Percentiles rank a stretch among this genome's conserved stretches.
phyloP scores from a whole-genome alignment of 2,329 filamentous ascomycete genomes.

The Calonectria hawksworthii region DNA sequence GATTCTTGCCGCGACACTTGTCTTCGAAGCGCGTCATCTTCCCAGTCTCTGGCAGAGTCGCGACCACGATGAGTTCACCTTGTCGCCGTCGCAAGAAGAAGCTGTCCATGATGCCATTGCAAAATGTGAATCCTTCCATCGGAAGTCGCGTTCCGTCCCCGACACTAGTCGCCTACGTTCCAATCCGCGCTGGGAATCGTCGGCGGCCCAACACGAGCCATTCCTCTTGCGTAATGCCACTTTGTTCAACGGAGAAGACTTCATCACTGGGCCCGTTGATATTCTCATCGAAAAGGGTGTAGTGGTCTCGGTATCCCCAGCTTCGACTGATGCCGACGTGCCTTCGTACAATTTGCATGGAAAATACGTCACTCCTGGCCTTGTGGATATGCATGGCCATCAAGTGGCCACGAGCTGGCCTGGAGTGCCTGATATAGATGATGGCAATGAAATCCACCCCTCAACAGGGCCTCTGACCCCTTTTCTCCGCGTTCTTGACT shows the following conservation, averaged over 20 bases:
- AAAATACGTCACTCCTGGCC: slow-evolving; percentile 52
- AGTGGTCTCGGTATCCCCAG: neutral
- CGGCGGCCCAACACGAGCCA: neutral
- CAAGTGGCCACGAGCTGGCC: slow-evolving; percentile 54
- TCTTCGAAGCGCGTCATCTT: neutral
- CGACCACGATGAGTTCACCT: neutral
- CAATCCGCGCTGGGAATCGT: neutral
- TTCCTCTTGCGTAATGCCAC: neutral
- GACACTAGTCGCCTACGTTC: neutral
- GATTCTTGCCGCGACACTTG: neutral
- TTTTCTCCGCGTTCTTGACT: slow-evolving; percentile 45
- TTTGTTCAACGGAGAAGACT: neutral
- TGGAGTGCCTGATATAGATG: slow-evolving; percentile 41
- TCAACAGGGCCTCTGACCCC: slow-evolving; percentile 32
- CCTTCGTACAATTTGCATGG: neutral
- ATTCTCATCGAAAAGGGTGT: neutral
- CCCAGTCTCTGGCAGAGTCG: neutral
- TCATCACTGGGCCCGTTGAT: neutral
- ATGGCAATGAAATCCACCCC: slow-evolving; percentile 51
- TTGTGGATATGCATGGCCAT: slow-evolving; percentile 63
- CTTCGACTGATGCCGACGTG: neutral
- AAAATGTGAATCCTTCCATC: neutral
- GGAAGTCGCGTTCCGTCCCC: neutral
- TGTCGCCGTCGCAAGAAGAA: neutral
- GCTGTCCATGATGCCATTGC: neutral